phyloP scores from a whole-genome alignment of 129 eudicot genomes.

The Cynara cardunculus region DNA sequence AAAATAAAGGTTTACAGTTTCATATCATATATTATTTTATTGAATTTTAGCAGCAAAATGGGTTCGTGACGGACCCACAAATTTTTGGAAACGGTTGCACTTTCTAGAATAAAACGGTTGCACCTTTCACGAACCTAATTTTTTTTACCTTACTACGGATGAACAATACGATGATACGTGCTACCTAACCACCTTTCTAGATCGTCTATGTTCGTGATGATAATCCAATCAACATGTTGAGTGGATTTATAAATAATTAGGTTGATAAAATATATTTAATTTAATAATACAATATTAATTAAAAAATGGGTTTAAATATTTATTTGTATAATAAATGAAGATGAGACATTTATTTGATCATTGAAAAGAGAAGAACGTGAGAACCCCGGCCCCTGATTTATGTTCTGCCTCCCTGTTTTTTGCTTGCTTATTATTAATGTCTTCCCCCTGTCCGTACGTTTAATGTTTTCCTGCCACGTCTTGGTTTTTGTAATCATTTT shows the following conservation, averaged over 20 bases:
- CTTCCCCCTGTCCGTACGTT: conserved; percentile 19
- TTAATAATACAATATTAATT: too few relatives aligned
- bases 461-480: conserved; percentile 23
- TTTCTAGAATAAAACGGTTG: too few relatives aligned
- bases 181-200: too few relatives aligned
- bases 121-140: too few relatives aligned
- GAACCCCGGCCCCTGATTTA: conserved; percentile 38
- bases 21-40: not conserved
- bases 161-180: too few relatives aligned
- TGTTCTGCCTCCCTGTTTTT: conserved; percentile 22
- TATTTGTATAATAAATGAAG: not conserved
- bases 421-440: conserved; percentile 8
- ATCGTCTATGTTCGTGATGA: too few relatives aligned
- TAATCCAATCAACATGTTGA: too few relatives aligned
- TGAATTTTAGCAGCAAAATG: not conserved
- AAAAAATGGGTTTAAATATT: not conserved
- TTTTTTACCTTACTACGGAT: too few relatives aligned
- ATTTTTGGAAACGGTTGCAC: too few relatives aligned
- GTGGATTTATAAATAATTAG: too few relatives aligned
- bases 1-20: not conserved
- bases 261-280: too few relatives aligned
- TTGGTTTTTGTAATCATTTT: not conserved
- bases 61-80: too few relatives aligned
- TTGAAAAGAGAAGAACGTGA: conserved; percentile 31
- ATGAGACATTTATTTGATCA: conserved; percentile 28